Conservation (phyloP, 225 moss, liverwort and hornwort genomes). For the Anthoceros angustus region DNA sequence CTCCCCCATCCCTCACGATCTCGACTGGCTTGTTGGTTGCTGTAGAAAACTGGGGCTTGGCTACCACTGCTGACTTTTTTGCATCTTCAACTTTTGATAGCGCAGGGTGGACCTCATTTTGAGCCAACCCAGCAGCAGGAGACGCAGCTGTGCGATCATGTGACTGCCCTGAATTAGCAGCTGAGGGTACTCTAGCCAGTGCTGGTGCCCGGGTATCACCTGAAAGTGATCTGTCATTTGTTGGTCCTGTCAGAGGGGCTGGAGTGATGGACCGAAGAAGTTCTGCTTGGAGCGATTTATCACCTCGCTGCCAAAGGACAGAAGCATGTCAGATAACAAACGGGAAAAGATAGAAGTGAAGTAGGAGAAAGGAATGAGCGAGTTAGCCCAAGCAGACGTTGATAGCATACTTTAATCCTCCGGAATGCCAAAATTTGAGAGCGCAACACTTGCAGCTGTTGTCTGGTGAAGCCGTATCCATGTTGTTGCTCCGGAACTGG, state of each 20-base stretch:
- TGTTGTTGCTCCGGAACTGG: conserved; percentile 21
- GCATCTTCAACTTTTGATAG: background rate
- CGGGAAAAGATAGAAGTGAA: background rate
- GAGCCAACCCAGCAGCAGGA: background rate
- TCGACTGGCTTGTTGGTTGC: background rate
- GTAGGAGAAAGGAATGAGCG: background rate
- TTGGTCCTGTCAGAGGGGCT: background rate
- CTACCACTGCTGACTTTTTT: background rate
- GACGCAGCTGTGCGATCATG: background rate
- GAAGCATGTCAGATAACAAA: background rate
- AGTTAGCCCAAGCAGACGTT: background rate
- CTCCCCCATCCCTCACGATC: background rate
- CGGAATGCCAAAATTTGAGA: conserved; percentile 95
- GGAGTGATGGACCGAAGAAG: background rate
- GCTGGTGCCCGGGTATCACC: background rate
- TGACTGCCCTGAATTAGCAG: background rate
- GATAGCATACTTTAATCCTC: conserved; percentile 51
- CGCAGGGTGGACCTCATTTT: background rate
- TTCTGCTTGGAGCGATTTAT: background rate
- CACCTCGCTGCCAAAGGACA: background rate
- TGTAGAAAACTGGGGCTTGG: background rate
- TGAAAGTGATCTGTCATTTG: background rate
- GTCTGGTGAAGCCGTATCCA: conserved; percentile 73
- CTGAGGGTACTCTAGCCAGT: background rate
- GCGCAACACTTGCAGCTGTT: conserved; percentile 73